A percentile compares a stretch with the other conserved stretches of the same genome.
These are phyloP conservation scores for Deinandra increscens DNA, from an alignment of 129 eudicot species.

Conservation along the genomic window DNA sequence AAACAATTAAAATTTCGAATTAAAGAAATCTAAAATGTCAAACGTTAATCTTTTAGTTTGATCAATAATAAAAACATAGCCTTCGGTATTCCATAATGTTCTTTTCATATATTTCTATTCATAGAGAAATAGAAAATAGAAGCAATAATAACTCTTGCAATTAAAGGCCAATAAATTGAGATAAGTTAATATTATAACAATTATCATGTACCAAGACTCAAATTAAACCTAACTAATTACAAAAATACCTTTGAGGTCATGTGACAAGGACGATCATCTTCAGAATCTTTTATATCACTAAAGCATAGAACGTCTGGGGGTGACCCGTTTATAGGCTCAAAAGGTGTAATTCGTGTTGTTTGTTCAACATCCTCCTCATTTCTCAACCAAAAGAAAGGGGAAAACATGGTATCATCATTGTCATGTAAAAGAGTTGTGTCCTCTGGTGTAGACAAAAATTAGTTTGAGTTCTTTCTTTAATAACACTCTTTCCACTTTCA, in stretches of 20 bases:
- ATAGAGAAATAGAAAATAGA: neutral
- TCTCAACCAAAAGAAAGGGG: slow-evolving; percentile 95
- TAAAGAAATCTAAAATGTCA: neutral
- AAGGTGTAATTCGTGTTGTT: slow-evolving; percentile 46
- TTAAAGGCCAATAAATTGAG: neutral
- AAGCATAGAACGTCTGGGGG: slow-evolving; percentile 67
- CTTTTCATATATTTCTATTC: neutral
- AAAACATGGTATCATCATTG: slow-evolving; percentile 39
- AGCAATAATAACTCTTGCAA: neutral
- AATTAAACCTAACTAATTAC: slow-evolving; percentile 5
- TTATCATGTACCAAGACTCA: neutral
- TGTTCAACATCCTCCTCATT: slow-evolving; percentile 57
- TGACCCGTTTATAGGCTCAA: slow-evolving; percentile 43
- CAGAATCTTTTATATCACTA: slow-evolving; percentile 86
- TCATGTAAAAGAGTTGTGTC: slow-evolving; percentile 31
- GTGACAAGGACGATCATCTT: slow-evolving; percentile 45
- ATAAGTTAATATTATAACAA: neutral
- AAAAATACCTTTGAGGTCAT: slow-evolving; percentile 48
- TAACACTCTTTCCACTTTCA: slow-evolving; percentile 28
- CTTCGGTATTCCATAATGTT: neutral
- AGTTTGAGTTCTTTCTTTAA: slow-evolving; percentile 24
- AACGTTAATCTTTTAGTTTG: neutral
- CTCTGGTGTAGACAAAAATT: slow-evolving; percentile 27
- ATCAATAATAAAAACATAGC: slow-evolving; percentile 4
- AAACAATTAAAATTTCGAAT: neutral